These are phyloP conservation scores for Ustilago xerochloae DNA, from an alignment of 1,284 basidiomycete species.

Conservation along the genomic window DNA sequence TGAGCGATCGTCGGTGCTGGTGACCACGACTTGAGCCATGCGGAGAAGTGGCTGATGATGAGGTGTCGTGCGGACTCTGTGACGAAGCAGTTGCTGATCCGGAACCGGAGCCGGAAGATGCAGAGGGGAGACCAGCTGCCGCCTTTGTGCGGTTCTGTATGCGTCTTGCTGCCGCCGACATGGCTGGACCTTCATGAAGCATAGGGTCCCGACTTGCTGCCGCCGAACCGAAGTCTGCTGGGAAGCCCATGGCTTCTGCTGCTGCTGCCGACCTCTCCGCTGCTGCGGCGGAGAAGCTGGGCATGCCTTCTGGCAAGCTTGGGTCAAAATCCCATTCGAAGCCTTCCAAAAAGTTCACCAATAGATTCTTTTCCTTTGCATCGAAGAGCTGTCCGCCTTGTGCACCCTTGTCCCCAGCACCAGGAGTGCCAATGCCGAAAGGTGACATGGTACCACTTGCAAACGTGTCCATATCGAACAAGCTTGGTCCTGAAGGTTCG, in stretches of 20 bases:
- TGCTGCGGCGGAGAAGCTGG: conserved; percentile 58
- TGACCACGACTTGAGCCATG: conserved; percentile 31
- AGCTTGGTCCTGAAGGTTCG: conserved; percentile 39
- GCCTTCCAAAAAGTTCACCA: conserved; percentile 58
- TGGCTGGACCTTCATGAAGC: conserved; percentile 28
- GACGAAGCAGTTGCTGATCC: conserved; percentile 47
- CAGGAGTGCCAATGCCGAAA: conserved; percentile 39
- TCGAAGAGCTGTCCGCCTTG: conserved; percentile 49
- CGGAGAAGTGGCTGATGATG: conserved; percentile 47
- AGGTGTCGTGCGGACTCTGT: conserved; percentile 49
- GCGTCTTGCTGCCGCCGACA: conserved; percentile 32
- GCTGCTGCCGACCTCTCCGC: conserved; percentile 43
- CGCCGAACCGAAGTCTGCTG: conserved; percentile 25
- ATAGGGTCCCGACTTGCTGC: conserved; percentile 26
- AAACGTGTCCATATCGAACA: conserved; percentile 44
- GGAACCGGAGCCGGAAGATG: conserved; percentile 45
- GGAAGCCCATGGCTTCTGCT: conserved; percentile 40
- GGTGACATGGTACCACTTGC: conserved; percentile 29
- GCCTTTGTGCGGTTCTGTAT: conserved; percentile 29
- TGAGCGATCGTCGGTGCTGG: conserved; percentile 28
- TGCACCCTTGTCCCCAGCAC: conserved; percentile 16
- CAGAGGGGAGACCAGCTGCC: conserved; percentile 12
- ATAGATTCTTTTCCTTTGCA: conserved; percentile 51
- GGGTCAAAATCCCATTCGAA: conserved; percentile 65
- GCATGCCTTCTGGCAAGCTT: conserved; percentile 57